Evolutionary conservation across 2,329 filamentous ascomycete species (phyloP).

Genomic region (Seiridium cupressi): DNA sequence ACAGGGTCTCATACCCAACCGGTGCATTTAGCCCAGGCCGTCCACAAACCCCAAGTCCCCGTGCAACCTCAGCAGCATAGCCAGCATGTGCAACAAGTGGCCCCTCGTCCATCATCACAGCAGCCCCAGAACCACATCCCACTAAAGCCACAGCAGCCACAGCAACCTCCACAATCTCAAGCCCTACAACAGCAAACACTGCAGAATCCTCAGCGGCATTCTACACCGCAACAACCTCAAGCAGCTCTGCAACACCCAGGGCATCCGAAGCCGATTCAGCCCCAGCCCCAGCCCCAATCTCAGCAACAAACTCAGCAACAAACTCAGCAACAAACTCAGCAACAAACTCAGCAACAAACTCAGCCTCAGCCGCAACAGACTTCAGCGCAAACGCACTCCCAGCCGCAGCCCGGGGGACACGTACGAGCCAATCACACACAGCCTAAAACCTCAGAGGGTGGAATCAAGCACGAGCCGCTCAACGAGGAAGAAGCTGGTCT

Average conservation of each 20-base stretch:
- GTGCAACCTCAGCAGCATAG: neutral
- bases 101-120: conserved; percentile 4
- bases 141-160: neutral
- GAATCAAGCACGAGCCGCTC: conserved; percentile 1
- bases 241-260: conserved; percentile 6
- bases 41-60: neutral
- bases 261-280: conserved; percentile 13
- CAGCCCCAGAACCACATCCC: conserved; percentile 1
- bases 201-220: conserved; percentile 17
- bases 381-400: neutral
- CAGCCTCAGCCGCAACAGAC: neutral
- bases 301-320: conserved; percentile 8
- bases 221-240: conserved; percentile 3
- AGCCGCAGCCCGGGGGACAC: neutral
- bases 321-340: conserved; percentile 11
- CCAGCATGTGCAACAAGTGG: conserved; percentile 12
- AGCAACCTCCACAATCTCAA: conserved; percentile 1
- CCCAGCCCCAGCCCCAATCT: conserved; percentile 12
- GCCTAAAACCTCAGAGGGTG: neutral
- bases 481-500: conserved; percentile 3
- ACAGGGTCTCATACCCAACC: conserved; percentile 15
- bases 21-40: neutral
- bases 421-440: neutral
- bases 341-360: neutral
- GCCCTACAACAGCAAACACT: conserved; percentile 16